phyloP scores from a whole-genome alignment of 768 basidiomycete genomes.

The Russula ochroleuca region DNA sequence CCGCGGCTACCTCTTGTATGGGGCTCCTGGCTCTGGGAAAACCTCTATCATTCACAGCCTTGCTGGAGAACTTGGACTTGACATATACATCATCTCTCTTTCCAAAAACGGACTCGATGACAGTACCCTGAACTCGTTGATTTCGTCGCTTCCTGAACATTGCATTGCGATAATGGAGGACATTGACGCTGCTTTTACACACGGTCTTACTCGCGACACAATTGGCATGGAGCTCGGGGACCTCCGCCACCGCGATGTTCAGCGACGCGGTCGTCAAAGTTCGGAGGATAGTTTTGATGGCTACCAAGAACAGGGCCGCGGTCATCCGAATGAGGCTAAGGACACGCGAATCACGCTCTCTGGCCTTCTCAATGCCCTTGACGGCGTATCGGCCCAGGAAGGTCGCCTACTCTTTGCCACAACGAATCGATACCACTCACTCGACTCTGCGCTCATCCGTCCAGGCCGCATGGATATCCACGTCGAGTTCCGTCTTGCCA shows the following conservation, averaged over 20 bases:
- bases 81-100: conserved; percentile 70
- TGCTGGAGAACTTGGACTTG: conserved; percentile 69
- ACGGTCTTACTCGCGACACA: conserved; percentile 38
- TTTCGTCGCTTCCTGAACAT: conserved; percentile 59
- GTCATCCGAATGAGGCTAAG: neutral
- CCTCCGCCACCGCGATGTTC: conserved; percentile 34
- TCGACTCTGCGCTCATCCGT: conserved; percentile 71
- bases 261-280: conserved; percentile 24
- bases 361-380: conserved; percentile 71
- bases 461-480: conserved; percentile 83
- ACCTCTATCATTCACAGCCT: conserved; percentile 72
- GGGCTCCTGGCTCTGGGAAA: conserved; percentile 74
- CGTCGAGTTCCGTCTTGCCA: conserved; percentile 72
- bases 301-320: conserved; percentile 2
- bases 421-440: conserved; percentile 63
- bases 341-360: conserved; percentile 53
- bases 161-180: conserved; percentile 83
- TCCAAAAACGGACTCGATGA: conserved; percentile 63
- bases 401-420: conserved; percentile 80
- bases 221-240: conserved; percentile 21
- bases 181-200: conserved; percentile 71
- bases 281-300: conserved; percentile 15
- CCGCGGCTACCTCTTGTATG: conserved; percentile 73
- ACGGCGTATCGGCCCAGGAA: conserved; percentile 75
- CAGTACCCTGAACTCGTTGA: conserved; percentile 49